These are phyloP conservation scores for Manihot esculenta DNA, from an alignment of 441 rosid genomes.

Conservation along the genomic window DNA sequence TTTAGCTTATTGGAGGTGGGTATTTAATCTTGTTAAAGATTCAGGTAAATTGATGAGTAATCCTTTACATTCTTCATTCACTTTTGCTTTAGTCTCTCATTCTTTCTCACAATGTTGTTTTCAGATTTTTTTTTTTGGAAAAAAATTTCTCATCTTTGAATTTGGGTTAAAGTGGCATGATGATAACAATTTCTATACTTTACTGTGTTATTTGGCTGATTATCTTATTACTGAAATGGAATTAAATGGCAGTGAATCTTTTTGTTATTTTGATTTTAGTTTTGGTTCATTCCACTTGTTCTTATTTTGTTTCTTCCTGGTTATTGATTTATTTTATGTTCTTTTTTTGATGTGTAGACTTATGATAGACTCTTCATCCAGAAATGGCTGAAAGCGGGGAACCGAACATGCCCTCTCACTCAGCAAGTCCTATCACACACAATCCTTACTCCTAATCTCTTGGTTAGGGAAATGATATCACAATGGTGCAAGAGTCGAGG, in stretches of 20 bases:
- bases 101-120: too few species aligned
- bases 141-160: not conserved
- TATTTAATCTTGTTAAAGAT: not conserved
- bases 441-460: slow-evolving; percentile 60
- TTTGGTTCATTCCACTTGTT: not conserved
- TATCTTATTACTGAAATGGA: too few species aligned
- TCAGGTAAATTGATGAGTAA: not conserved
- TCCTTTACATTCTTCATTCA: not conserved
- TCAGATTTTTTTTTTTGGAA: not conserved
- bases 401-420: slow-evolving; percentile 80
- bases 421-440: slow-evolving; percentile 81
- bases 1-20: not conserved
- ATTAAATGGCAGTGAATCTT: not conserved
- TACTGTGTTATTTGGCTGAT: too few species aligned
- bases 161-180: not conserved
- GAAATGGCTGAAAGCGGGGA: slow-evolving; percentile 84
- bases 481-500: slow-evolving; percentile 78
- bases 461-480: slow-evolving; percentile 72
- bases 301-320: slow-evolving; percentile 10
- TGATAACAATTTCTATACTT: too few species aligned
- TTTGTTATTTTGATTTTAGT: not conserved
- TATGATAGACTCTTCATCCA: slow-evolving; percentile 74
- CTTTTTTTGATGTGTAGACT: slow-evolving; percentile 51
- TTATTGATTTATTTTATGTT: slow-evolving; percentile 20
- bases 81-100: not conserved